Evolutionary conservation across 1,139 yeast species (phyloP).

Genomic region (Nadsonia starkeyi-henricii): DNA sequence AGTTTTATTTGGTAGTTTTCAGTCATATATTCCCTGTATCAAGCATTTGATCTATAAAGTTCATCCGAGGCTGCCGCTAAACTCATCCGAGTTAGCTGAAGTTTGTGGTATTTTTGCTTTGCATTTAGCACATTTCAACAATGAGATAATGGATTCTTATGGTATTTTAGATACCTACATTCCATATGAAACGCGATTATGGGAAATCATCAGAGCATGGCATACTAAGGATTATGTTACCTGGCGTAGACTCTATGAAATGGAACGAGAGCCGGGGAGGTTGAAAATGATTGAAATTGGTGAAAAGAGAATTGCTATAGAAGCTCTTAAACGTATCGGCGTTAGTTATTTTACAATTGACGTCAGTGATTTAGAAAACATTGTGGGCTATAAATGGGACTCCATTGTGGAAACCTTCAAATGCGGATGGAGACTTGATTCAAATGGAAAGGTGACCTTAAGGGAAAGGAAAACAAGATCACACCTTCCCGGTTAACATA

Average conservation of each 20-base stretch:
- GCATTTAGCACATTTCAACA: conserved; percentile 10
- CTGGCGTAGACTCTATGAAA: conserved; percentile 8
- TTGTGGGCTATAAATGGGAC: conserved; percentile 10
- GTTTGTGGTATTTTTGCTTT: conserved; percentile 10
- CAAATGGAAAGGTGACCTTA: conserved; percentile 3
- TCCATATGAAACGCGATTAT: conserved; percentile 6
- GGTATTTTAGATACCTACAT: conserved; percentile 3
- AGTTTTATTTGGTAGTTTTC: conserved; percentile 9
- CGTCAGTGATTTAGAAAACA: conserved; percentile 7
- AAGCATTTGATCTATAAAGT: conserved; percentile 9
- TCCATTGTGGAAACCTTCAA: conserved; percentile 3
- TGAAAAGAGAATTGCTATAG: conserved; percentile 4
- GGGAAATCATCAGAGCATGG: conserved; percentile 10
- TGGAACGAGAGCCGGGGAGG: conserved; percentile 8
- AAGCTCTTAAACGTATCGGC: conserved; percentile 9
- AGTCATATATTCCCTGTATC: conserved; percentile 11
- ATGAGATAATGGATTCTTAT: conserved; percentile 10
- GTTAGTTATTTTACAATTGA: conserved; percentile 11
- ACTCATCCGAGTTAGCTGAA: conserved; percentile 7
- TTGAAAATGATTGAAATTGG: conserved; percentile 7
- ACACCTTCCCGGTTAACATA: neutral
- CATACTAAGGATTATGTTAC: conserved; percentile 8
- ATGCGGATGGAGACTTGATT: conserved; percentile 6
- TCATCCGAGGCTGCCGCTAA: conserved; percentile 6
- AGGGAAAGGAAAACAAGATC: conserved; percentile 4